These are phyloP conservation scores for Neospora caninum DNA, from an alignment of 169 alveolate species.

Conservation along the genomic window DNA sequence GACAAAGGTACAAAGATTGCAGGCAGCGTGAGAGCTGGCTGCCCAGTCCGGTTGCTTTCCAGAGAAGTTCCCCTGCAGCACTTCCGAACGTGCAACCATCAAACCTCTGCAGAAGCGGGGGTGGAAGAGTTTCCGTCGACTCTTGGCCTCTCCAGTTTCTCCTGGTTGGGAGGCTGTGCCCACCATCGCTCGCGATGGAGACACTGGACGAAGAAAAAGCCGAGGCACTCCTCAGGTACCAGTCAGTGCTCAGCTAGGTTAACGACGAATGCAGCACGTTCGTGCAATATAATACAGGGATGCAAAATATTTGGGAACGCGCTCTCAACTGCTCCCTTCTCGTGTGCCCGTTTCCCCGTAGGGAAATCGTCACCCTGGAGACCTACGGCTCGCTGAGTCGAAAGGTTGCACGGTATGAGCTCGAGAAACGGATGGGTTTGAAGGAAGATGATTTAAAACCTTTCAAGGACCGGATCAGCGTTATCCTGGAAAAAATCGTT, in stretches of 20 bases:
- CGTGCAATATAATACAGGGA: neutral
- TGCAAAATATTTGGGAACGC: too few relatives aligned
- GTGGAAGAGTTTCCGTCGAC: too few relatives aligned
- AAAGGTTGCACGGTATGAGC: slow-evolving; percentile 47
- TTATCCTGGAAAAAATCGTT: slow-evolving; percentile 54
- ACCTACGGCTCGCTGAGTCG: slow-evolving; percentile 55
- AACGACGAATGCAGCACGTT: neutral
- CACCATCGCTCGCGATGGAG: neutral
- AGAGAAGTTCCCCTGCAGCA: too few relatives aligned
- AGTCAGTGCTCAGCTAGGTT: neutral
- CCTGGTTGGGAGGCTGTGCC: neutral
- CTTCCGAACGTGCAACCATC: too few relatives aligned
- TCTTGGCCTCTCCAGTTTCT: too few relatives aligned
- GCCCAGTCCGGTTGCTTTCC: too few relatives aligned
- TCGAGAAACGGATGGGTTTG: slow-evolving; percentile 50
- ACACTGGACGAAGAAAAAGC: slow-evolving; percentile 49
- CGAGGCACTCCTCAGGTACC: slow-evolving; percentile 61
- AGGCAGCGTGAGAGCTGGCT: too few relatives aligned
- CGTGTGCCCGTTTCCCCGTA: neutral
- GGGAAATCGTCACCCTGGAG: slow-evolving; percentile 55
- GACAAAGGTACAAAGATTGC: too few relatives aligned
- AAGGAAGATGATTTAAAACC: slow-evolving; percentile 34
- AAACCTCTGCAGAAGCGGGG: too few relatives aligned
- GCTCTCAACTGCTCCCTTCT: neutral
- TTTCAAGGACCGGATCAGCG: slow-evolving; percentile 42